Conservation (phyloP, 345 rosid genomes). For the Populus euphratica region DNA sequence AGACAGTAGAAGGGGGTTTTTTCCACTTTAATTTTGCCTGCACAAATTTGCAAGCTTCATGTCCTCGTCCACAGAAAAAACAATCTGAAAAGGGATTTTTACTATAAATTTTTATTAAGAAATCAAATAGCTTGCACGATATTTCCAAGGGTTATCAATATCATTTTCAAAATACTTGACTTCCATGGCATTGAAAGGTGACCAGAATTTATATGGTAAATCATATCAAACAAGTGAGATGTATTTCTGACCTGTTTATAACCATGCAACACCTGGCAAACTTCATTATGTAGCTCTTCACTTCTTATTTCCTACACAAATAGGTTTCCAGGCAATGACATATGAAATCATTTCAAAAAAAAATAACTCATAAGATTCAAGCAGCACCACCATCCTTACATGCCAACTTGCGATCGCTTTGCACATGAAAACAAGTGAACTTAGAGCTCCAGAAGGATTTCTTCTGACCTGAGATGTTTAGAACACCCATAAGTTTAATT, state of each 20-base stretch:
- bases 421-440: constrained; percentile 81
- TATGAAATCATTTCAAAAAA: neutral
- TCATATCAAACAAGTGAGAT: neutral
- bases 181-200: neutral
- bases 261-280: constrained; percentile 86
- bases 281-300: constrained; percentile 76
- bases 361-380: neutral
- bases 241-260: constrained; percentile 65
- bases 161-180: neutral
- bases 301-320: constrained; percentile 71
- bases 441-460: constrained; percentile 89
- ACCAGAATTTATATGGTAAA: neutral
- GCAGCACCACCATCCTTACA: constrained; percentile 43
- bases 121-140: neutral
- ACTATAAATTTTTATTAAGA: neutral
- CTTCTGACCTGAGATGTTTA: constrained; percentile 58
- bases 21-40: neutral
- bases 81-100: neutral
- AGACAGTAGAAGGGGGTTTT: neutral
- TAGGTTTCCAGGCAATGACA: neutral
- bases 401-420: constrained; percentile 97
- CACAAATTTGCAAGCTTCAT: neutral
- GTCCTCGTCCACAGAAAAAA: neutral
- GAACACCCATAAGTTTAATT: constrained; percentile 9
- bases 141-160: neutral